Base-by-base conservation (phyloP, 164 flowering plant genomes). In the Sedum album region DNA sequence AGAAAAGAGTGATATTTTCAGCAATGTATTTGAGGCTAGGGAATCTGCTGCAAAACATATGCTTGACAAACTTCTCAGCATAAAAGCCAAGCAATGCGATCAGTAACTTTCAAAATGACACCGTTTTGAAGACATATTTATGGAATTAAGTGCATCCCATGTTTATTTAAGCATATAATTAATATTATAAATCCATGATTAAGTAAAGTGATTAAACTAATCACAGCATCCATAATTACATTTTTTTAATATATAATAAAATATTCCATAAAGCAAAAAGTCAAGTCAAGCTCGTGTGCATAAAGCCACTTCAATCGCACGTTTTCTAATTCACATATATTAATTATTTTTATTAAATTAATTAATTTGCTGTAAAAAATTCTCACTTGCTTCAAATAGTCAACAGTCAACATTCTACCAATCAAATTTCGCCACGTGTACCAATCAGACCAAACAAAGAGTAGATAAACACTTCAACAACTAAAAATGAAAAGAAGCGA, bases 11-110 rank as follows among this genome's bases (percentile, higher is more conserved):
- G 71, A 73, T 14, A 13, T 36, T 26, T 42, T 38, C 26, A 64
- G 68, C 28, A 68, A 60, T 71, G 82, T 87, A 36, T 75, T 66
- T 6, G 80, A 76, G 68, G 87, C 91, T 17, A 78, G 87, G 72
- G 83, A 83, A 65, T 79, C 84, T 5, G 88, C 88, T 35, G 91
- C 88, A 5, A 49, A 74, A 25, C 46, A 65, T 41, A 70, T 80
- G 73, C 28, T 84, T 78, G 76, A 69, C 46, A 80, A 80, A 65
- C 42, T 85, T 66, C 75, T 73, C 17, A 51, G 65, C 15, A 65
- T 77, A 69, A 70, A 61, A n/a, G n/a, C n/a, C n/a, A n/a, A n/a
- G n/a, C n/a, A n/a, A n/a, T n/a, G n/a, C n/a, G n/a, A n/a, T n/a
- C n/a, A n/a, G n/a, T n/a, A n/a, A n/a, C n/a, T n/a, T n/a, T n/a